Conservation (phyloP, 73 alveolate genomes). For the Blepharisma stoltei region DNA sequence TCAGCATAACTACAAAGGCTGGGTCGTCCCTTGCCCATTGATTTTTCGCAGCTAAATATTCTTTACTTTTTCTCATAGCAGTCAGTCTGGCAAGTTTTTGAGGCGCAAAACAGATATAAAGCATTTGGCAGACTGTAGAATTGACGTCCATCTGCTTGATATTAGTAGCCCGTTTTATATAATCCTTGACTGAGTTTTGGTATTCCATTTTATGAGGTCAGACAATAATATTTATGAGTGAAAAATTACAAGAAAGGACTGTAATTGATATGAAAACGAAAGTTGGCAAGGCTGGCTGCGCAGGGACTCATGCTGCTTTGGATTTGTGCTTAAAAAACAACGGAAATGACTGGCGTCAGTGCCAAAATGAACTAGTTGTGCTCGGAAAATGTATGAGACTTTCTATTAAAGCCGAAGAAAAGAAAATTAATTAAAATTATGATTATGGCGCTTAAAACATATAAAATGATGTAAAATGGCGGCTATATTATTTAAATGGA, state of each 20-base stretch:
- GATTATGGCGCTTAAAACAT: slow-evolving; percentile 1
- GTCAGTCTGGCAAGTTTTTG: slow-evolving; percentile 3
- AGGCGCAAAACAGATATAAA: slow-evolving; percentile 21
- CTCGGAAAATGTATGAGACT: slow-evolving; percentile 10
- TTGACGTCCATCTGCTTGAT: slow-evolving; percentile 25
- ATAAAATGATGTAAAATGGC: neutral
- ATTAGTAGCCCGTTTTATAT: neutral
- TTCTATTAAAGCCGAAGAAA: neutral
- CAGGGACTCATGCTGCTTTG: neutral
- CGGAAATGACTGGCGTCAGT: neutral
- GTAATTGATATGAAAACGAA: neutral
- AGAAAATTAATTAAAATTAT: neutral
- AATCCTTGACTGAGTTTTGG: too few relatives aligned
- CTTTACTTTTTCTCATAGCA: slow-evolving; percentile 1
- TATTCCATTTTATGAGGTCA: too few relatives aligned
- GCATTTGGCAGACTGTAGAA: slow-evolving; percentile 22
- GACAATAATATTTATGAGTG: too few relatives aligned
- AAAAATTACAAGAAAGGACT: too few relatives aligned
- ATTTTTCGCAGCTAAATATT: slow-evolving; percentile 8
- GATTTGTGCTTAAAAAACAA: neutral
- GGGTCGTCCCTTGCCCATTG: slow-evolving; percentile 34
- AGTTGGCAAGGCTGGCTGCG: neutral
- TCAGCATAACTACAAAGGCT: slow-evolving; percentile 20
- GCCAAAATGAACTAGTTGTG: neutral
- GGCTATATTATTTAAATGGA: slow-evolving; percentile 30